A percentile compares a stretch with the other conserved stretches of the same genome.
phyloP scores from a whole-genome alignment of 2,329 filamentous ascomycete genomes.

The Cytospora mali region DNA sequence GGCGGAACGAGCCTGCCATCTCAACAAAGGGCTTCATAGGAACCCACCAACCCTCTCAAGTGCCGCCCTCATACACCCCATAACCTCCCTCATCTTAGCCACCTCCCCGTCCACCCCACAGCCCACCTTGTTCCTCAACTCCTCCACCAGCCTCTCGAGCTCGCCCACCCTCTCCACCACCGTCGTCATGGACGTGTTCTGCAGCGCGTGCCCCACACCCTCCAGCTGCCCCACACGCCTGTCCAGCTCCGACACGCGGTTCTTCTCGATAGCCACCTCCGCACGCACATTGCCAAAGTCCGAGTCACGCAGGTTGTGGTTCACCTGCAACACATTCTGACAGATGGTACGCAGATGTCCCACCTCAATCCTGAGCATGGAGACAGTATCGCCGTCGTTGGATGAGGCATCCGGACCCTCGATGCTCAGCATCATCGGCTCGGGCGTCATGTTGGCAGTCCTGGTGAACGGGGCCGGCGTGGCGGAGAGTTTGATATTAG shows the following conservation, averaged over 20 bases:
- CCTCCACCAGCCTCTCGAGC: constrained; percentile 10
- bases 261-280: constrained; percentile 2
- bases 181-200: constrained; percentile 5
- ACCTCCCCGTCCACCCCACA: constrained; percentile 18
- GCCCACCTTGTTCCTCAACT: constrained; percentile 16
- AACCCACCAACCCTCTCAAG: constrained; percentile 21
- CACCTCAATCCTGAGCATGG: constrained; percentile 15
- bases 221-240: constrained; percentile 2
- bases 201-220: background rate
- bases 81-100: constrained; percentile 24
- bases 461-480: background rate
- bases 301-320: constrained; percentile 4
- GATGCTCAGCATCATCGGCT: constrained; percentile 9
- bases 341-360: constrained; percentile 19
- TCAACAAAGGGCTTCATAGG: background rate
- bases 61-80: constrained; percentile 2
- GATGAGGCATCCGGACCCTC: background rate
- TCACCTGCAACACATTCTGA: constrained; percentile 10
- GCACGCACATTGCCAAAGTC: background rate
- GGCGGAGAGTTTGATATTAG: background rate
- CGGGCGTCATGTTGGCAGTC: constrained; percentile 9
- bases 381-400: background rate
- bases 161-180: background rate
- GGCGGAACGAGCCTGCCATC: too few species aligned
- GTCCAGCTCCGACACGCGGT: background rate